Evolutionary conservation across 768 basidiomycete species (phyloP).

Genomic region (Imleria badia): DNA sequence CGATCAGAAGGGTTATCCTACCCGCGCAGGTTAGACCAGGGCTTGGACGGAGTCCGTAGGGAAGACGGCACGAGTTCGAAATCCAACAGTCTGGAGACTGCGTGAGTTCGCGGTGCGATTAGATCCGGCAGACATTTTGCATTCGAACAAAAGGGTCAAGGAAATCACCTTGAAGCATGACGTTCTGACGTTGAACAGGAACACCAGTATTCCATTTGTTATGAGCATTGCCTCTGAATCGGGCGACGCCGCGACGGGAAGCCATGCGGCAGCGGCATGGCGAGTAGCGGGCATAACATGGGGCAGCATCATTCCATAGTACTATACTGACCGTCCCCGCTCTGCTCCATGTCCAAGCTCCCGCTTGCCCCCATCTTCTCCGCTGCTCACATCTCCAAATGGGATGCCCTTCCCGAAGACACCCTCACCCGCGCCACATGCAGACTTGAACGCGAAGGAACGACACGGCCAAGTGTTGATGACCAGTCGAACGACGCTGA

Average conservation of each 20-base stretch:
- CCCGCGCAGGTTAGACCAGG: too few species aligned
- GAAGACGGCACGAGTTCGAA: too few species aligned
- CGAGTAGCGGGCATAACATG: neutral
- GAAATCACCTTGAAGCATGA: too few species aligned
- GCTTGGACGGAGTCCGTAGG: too few species aligned
- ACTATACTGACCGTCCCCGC: neutral
- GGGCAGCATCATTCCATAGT: neutral
- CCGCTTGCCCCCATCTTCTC: constrained; percentile 30
- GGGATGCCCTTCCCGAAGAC: constrained; percentile 18
- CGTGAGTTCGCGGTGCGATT: too few species aligned
- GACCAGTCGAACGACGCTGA: neutral
- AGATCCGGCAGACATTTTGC: too few species aligned
- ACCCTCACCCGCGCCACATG: neutral
- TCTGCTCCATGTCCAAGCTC: constrained; percentile 16
- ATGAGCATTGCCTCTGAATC: neutral
- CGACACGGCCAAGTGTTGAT: neutral
- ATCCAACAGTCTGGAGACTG: too few species aligned
- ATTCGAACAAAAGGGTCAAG: too few species aligned
- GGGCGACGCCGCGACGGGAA: neutral
- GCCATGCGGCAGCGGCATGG: constrained; percentile 18
- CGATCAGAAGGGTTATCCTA: too few species aligned
- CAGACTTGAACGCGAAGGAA: neutral
- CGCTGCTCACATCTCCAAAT: constrained; percentile 30
- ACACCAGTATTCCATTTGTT: too few species aligned
- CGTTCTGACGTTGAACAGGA: too few species aligned